Conservation (phyloP, 805 yeast species). For the Metschnikowia noctiluminum region DNA sequence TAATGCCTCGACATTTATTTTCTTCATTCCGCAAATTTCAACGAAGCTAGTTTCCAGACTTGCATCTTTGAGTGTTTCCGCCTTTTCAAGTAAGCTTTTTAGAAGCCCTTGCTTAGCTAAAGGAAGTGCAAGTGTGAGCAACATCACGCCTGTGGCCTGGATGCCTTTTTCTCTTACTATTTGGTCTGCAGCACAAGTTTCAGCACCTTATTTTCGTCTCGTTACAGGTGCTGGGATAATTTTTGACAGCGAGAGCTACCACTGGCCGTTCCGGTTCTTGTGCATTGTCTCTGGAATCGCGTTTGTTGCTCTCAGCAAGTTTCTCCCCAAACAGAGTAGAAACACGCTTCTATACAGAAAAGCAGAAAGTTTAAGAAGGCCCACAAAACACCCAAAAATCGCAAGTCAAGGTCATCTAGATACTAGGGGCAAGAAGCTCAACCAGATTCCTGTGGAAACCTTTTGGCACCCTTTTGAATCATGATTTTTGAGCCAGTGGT, state of each 20-base stretch:
- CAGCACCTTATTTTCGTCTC: constrained; percentile 57
- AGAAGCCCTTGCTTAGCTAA: constrained; percentile 57
- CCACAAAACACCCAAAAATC: constrained; percentile 49
- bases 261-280: constrained; percentile 54
- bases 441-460: constrained; percentile 26
- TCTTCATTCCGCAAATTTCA: constrained; percentile 52
- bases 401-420: constrained; percentile 39
- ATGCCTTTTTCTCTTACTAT: constrained; percentile 45
- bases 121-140: constrained; percentile 57
- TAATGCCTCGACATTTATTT: constrained; percentile 43
- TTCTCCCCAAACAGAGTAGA: constrained; percentile 50
- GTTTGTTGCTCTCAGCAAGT: constrained; percentile 32
- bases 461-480: constrained; percentile 50
- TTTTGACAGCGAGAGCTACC: constrained; percentile 31
- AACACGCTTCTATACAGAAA: constrained; percentile 43
- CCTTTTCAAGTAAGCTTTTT: constrained; percentile 52
- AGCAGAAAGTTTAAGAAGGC: constrained; percentile 44
- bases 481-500: constrained; percentile 55
- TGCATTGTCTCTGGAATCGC: constrained; percentile 38
- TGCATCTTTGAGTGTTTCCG: constrained; percentile 46
- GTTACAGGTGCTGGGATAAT: constrained; percentile 51
- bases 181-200: constrained; percentile 53
- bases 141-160: constrained; percentile 40
- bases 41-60: constrained; percentile 48
- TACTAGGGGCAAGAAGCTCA: constrained; percentile 20